Base-by-base conservation (phyloP, 768 basidiomycete genomes). In the Mrakia frigida region DNA sequence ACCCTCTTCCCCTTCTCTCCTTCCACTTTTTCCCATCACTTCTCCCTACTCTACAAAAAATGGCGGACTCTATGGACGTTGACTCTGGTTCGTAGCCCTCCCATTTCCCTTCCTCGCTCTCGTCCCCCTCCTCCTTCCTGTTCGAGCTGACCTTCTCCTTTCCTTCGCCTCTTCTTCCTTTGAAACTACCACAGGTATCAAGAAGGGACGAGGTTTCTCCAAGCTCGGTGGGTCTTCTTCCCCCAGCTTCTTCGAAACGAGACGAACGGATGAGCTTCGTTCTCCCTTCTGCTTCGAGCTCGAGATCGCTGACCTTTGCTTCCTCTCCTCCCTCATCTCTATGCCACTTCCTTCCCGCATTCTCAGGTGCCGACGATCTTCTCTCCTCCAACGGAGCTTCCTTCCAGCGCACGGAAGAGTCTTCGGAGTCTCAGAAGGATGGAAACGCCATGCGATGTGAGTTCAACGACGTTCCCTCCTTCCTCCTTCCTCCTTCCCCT, bases 11-110 rank as follows among this genome's bases (percentile, higher is more conserved):
- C 46, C 5, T 53, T 33, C 2, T 50, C 41, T 25, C 16, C 69
- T 28, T 46, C 69, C 28, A 28, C 69, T 25, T 23, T 25, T 28
- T 18, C 28, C 18, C 33, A 9, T 31, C 35, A 9, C 67, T 6
- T 3, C 9, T 23, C 31, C 21, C 46, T 18, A 50, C 46, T 18
- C 18, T 50, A 50, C 46, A 43, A 50, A 50, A 41, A 31, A 75
- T 67, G 74, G 67, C 67, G 21, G 74, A 65, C 60, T n/a, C 46
- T 13, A 75, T 75, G 74, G 74, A 75, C 67, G 50, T 75, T 28
- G 74, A 75, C 41, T 31, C 41, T 35, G 67, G 74, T 75, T 11
- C 52, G 74, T 53, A 11, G 46, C 50, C 7, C 28, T 10, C 25
- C 3, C 31, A 11, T 23, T 4, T 70, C 69, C 33, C n/a, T 28